Percentiles rank a stretch among this genome's conserved stretches.
Evolutionary conservation across 768 basidiomycete species (phyloP).

Genomic region (Chalciporus sphaerocephalus): DNA sequence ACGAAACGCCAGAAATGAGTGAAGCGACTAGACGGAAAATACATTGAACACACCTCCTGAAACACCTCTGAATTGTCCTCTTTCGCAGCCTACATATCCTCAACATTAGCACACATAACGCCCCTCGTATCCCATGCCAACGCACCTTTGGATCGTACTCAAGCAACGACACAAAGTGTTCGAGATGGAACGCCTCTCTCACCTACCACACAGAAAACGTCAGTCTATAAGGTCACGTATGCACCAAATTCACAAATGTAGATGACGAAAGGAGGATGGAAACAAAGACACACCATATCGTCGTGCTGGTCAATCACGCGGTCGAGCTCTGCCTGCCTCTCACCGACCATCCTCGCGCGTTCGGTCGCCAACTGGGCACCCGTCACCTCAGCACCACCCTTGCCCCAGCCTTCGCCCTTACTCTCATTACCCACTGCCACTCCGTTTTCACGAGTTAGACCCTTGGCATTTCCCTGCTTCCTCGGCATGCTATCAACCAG

Average conservation of each 20-base stretch:
- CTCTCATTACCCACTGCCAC: neutral
- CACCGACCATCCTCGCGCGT: conserved; percentile 46
- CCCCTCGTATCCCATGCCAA: neutral
- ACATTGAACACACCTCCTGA: conserved; percentile 51
- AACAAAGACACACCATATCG: conserved; percentile 52
- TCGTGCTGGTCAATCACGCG: conserved; percentile 64
- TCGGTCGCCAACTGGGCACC: conserved; percentile 30
- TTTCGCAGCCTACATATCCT: conserved; percentile 57
- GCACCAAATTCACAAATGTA: neutral
- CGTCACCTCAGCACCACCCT: conserved; percentile 5
- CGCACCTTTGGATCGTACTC: conserved; percentile 72
- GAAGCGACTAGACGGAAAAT: neutral
- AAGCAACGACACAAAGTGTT: conserved; percentile 72
- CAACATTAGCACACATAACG: neutral
- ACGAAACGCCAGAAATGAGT: conserved; percentile 2
- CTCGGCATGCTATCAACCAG: conserved; percentile 16
- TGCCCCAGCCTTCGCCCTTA: neutral
- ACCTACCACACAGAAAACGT: conserved; percentile 42
- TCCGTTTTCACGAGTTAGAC: neutral
- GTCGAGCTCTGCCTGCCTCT: conserved; percentile 58
- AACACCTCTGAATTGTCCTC: conserved; percentile 69
- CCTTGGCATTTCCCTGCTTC: conserved; percentile 16
- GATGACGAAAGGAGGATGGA: neutral
- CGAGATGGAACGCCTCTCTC: conserved; percentile 86
- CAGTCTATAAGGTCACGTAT: neutral